Percentiles rank a stretch among this genome's conserved stretches.
Evolutionary conservation across 176 grass and related monocot genomes (phyloP).

Genomic region (maize (Zea mays)): DNA sequence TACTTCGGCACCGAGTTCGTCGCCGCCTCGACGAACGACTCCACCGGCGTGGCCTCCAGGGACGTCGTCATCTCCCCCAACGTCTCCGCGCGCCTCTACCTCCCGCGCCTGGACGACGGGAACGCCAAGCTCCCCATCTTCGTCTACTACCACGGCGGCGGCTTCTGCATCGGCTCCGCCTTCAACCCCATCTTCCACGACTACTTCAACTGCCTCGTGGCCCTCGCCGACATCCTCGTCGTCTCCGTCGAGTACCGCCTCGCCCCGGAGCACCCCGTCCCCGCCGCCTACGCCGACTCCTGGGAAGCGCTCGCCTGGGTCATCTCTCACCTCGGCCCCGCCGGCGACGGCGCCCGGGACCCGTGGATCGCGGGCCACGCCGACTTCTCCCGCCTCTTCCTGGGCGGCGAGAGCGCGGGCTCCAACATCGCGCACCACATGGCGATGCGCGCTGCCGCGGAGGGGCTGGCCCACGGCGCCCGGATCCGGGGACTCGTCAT

Average conservation of each 20-base stretch:
- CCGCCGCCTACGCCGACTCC: slow-evolving; percentile 49
- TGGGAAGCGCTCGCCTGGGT: slow-evolving; percentile 80
- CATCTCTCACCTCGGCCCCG: slow-evolving; percentile 34
- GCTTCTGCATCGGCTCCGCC: slow-evolving; percentile 72
- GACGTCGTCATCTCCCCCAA: slow-evolving; percentile 50
- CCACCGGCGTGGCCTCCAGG: slow-evolving; percentile 52
- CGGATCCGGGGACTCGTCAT: slow-evolving; percentile 55
- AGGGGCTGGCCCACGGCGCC: slow-evolving; percentile 39
- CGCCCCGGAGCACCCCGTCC: slow-evolving; percentile 76
- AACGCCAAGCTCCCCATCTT: slow-evolving; percentile 48
- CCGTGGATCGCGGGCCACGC: slow-evolving; percentile 44
- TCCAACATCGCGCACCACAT: slow-evolving; percentile 82
- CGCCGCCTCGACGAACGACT: slow-evolving; percentile 44
- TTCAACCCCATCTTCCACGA: slow-evolving; percentile 66
- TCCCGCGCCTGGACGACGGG: slow-evolving; percentile 29
- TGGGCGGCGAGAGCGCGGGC: slow-evolving; percentile 82
- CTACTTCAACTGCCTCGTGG: slow-evolving; percentile 55
- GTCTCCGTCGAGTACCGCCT: slow-evolving; percentile 85
- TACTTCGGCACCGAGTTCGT: slow-evolving; percentile 59
- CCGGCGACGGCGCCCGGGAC: neutral
- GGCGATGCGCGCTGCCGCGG: slow-evolving; percentile 48
- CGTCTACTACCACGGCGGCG: slow-evolving; percentile 67
- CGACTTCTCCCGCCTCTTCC: slow-evolving; percentile 67
- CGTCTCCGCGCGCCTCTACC: slow-evolving; percentile 66
- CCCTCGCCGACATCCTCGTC: slow-evolving; percentile 46